Evolutionary conservation across 441 rosid species (phyloP).

Genomic region (Eutrema salsugineum): DNA sequence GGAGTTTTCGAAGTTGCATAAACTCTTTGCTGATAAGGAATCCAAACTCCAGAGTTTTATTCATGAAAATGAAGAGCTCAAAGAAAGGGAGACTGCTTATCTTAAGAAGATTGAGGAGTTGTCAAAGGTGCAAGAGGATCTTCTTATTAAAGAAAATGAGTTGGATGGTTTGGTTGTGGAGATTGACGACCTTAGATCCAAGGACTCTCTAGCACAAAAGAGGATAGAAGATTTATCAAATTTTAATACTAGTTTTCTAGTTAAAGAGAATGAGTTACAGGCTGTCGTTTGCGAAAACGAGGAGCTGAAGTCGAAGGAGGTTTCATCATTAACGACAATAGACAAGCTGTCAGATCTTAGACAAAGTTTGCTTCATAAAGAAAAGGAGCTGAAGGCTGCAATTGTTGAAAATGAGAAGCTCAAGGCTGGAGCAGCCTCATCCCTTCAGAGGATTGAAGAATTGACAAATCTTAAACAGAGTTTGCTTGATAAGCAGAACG

Average conservation of each 20-base stretch:
- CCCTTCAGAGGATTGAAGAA: slow-evolving; percentile 62
- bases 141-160: slow-evolving; percentile 22
- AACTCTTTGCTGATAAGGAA: slow-evolving; percentile 63
- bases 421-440: slow-evolving; percentile 47
- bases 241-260: background rate
- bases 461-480: slow-evolving; percentile 60
- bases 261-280: slow-evolving; percentile 20
- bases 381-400: slow-evolving; percentile 57
- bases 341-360: slow-evolving; percentile 40
- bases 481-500: slow-evolving; percentile 71
- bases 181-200: slow-evolving; percentile 18
- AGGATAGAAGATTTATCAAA: slow-evolving; percentile 24
- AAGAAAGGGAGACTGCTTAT: slow-evolving; percentile 50
- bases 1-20: slow-evolving; percentile 64
- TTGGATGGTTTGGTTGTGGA: background rate
- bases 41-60: slow-evolving; percentile 52
- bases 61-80: slow-evolving; percentile 65
- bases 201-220: slow-evolving; percentile 16
- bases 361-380: slow-evolving; percentile 64
- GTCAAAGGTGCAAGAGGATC: slow-evolving; percentile 66
- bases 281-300: slow-evolving; percentile 14
- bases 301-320: slow-evolving; percentile 23
- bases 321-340: slow-evolving; percentile 18
- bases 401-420: slow-evolving; percentile 67
- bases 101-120: slow-evolving; percentile 68